Evolutionary conservation across 768 basidiomycete genomes (phyloP).

Genomic region (Mycena alexandri): DNA sequence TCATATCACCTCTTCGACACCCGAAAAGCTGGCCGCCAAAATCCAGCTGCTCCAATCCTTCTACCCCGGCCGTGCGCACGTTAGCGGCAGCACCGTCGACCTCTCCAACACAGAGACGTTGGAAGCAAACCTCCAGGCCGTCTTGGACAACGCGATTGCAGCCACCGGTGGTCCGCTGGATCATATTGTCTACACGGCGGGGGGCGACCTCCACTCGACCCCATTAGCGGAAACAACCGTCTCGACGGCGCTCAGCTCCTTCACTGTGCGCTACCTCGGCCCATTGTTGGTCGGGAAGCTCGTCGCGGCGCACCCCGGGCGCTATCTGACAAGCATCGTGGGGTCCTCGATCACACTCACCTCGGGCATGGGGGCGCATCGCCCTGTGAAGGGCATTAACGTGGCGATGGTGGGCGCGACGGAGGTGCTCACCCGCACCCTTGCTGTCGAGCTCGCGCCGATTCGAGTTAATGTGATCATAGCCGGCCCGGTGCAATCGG

Average conservation of each 20-base stretch:
- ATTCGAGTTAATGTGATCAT: no score
- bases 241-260: background rate
- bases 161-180: slow-evolving; percentile 13
- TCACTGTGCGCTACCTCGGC: slow-evolving; percentile 12
- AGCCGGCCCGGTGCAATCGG: background rate
- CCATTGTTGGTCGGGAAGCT: slow-evolving; percentile 13
- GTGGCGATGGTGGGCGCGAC: background rate
- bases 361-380: slow-evolving; percentile 5
- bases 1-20: slow-evolving; percentile 8
- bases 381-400: background rate
- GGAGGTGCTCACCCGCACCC: background rate
- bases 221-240: slow-evolving; percentile 7
- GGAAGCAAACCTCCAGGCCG: slow-evolving; percentile 10
- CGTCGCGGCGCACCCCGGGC: slow-evolving; percentile 17
- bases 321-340: background rate
- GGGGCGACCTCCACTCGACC: background rate
- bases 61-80: slow-evolving; percentile 7
- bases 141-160: background rate
- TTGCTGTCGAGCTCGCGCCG: background rate
- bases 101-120: slow-evolving; percentile 16
- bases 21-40: slow-evolving; percentile 7
- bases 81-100: slow-evolving; percentile 13
- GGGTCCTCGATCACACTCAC: slow-evolving; percentile 15
- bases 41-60: slow-evolving; percentile 13
- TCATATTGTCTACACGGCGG: slow-evolving; percentile 1